Evolutionary conservation across 139 green algal genomes (phyloP).

Genomic region (Asterochloris sp.): DNA sequence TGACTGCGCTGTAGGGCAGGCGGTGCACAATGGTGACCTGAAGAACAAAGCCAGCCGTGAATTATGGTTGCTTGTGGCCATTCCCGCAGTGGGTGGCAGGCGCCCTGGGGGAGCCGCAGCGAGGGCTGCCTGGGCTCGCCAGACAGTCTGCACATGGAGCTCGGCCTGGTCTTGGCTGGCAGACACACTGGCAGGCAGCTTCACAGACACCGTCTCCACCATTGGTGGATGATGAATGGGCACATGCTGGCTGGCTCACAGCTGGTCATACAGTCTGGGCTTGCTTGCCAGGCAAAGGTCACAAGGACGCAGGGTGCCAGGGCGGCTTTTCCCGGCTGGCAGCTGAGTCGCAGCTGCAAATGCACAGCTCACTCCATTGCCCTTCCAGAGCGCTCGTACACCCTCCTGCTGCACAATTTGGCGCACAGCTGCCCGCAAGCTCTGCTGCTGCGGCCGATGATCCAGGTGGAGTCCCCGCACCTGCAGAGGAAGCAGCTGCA

Average conservation of each 20-base stretch:
- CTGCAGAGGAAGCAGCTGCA: slow-evolving; percentile 6
- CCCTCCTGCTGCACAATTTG: slow-evolving; percentile 72
- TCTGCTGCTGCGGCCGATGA: background rate
- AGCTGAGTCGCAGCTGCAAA: background rate
- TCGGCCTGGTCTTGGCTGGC: too few relatives aligned
- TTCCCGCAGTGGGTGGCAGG: too few relatives aligned
- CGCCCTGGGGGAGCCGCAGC: too few relatives aligned
- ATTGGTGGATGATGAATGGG: too few relatives aligned
- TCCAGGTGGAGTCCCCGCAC: slow-evolving; percentile 16
- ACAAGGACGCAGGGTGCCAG: too few relatives aligned
- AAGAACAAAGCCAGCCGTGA: background rate
- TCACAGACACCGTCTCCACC: too few relatives aligned
- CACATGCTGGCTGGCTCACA: too few relatives aligned
- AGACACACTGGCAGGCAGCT: too few relatives aligned
- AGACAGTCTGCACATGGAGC: too few relatives aligned
- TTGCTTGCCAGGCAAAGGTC: too few relatives aligned
- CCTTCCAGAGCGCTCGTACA: slow-evolving; percentile 82
- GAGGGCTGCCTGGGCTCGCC: too few relatives aligned
- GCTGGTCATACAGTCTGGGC: too few relatives aligned
- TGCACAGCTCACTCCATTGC: slow-evolving; percentile 63
- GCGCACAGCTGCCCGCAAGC: slow-evolving; percentile 32
- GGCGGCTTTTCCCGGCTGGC: background rate
- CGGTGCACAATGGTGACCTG: slow-evolving; percentile 87
- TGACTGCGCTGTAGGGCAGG: slow-evolving; percentile 93
- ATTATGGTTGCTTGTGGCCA: background rate